Base-by-base conservation (phyloP, 2,329 filamentous ascomycete species). In the Colletotrichum camelliae region DNA sequence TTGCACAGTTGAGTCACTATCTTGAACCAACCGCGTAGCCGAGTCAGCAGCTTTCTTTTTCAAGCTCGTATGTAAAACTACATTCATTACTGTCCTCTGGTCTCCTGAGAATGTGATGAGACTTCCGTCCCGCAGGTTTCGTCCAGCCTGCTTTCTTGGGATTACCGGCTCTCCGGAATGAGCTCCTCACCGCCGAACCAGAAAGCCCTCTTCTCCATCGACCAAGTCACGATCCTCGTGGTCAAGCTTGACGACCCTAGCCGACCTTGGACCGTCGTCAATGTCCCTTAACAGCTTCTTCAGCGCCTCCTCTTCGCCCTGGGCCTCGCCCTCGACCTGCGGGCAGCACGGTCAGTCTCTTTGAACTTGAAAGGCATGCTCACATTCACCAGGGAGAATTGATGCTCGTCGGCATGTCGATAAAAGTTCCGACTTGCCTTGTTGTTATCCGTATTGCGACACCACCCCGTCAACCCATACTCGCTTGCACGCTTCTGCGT, bases 311-410 rank as follows among this genome's bases (percentile, higher is more conserved):
- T 92, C 88, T 3, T 90, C 88, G 35, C 95, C 96, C 83, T 98
- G 96, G 7, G 93, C 96, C 85, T 98, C 96, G 31, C 96, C 96
- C 81, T 95, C 92, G 62, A 98, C 96, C 95, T 98, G 62, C 43
- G 43, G 10, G n/a, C n/a, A 52, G n/a, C 43, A 21, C n/a, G n/a
- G 43, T 52, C 4, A 52, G n/a, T 21, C 43, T 48, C n/a, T 52
- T 52, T n/a, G n/a, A 52, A 13, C n/a, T 52, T 21, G n/a, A 52
- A 52, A 12, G 21, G 12, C 18, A 21, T 21, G n/a, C 18, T 21
- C 2, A 5, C 12, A 10, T 21, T 13, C n/a, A 52, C n/a, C 7
- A 52, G 18, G 10, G n/a, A 52, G 7, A n/a, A 21, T 52, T 13
- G 43, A n/a, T 52, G 43, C 43, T 52, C 43, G 43, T 52, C 43